phyloP scores from a whole-genome alignment of 352 stramenopile genomes.

The Phytopythium mirpurense region DNA sequence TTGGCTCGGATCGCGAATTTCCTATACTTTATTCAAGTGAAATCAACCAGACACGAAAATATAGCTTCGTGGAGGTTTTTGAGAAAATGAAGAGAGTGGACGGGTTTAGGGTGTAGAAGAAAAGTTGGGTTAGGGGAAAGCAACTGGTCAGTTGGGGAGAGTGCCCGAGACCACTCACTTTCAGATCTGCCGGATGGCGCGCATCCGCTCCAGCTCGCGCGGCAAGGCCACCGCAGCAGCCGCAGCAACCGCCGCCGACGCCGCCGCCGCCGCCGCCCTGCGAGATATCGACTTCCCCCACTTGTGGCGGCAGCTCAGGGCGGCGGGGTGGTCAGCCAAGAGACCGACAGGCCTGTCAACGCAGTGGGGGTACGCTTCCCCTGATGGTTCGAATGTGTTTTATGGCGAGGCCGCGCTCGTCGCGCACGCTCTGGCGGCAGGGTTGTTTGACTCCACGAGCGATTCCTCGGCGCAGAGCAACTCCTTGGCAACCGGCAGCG shows the following conservation, averaged over 20 bases:
- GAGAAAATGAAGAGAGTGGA: background rate
- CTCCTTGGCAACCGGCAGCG: no score
- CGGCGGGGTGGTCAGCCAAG: constrained; percentile 9
- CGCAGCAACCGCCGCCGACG: no score
- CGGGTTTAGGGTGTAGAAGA: no score
- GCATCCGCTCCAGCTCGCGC: constrained; percentile 9
- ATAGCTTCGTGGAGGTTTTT: constrained; percentile 5
- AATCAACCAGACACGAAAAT: no score
- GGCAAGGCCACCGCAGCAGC: background rate
- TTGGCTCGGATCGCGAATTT: constrained; percentile 7
- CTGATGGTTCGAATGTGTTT: no score
- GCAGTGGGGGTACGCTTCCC: no score
- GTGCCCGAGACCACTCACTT: constrained; percentile 8
- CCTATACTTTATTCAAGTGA: constrained; percentile 15
- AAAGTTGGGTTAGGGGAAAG: background rate
- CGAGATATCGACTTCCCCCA: constrained; percentile 8
- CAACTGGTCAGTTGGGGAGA: background rate
- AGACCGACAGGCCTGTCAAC: background rate
- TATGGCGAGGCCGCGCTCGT: no score
- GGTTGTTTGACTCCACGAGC: no score
- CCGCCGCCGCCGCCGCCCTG: constrained; percentile 1
- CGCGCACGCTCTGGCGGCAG: no score
- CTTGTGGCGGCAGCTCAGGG: constrained; percentile 9
- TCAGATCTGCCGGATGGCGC: constrained; percentile 7
- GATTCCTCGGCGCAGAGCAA: no score